Percentiles rank a stretch among this genome's conserved stretches.
phyloP scores from a whole-genome alignment of 306 rosid genomes.

The Fagus sylvatica region DNA sequence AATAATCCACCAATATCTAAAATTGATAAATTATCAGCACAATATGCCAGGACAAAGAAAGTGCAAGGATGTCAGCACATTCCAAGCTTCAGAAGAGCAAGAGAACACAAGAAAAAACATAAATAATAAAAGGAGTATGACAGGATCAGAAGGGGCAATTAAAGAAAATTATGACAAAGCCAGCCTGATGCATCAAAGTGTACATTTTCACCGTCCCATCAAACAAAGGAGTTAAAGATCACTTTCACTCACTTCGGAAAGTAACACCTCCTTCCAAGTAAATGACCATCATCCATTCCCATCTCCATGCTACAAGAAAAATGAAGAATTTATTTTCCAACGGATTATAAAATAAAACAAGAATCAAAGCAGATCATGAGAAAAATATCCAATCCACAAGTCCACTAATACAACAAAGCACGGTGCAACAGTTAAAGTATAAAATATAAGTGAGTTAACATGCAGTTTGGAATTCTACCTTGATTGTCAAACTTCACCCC shows the following conservation, averaged over 20 bases:
- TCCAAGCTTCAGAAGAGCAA: background rate
- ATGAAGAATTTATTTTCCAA: constrained; percentile 1
- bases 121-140: constrained; percentile 1
- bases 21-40: background rate
- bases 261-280: constrained; percentile 49
- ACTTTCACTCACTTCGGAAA: constrained; percentile 73
- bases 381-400: background rate
- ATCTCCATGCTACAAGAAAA: constrained; percentile 36
- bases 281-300: constrained; percentile 46
- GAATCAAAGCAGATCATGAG: background rate
- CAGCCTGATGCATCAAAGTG: constrained; percentile 12
- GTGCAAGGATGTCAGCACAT: background rate
- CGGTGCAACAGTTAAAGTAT: background rate
- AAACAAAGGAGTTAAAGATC: constrained; percentile 11
- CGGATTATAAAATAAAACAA: background rate
- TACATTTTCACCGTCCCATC: constrained; percentile 10
- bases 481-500: background rate
- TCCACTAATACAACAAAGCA: background rate
- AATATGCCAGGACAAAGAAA: background rate
- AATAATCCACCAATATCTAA: too few species aligned
- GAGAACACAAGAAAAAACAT: background rate
- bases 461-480: background rate
- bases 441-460: background rate
- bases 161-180: constrained; percentile 6
- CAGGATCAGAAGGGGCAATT: constrained; percentile 12